Evolutionary conservation across 306 rosid genomes (phyloP).

Genomic region (Cucumis hystrix): DNA sequence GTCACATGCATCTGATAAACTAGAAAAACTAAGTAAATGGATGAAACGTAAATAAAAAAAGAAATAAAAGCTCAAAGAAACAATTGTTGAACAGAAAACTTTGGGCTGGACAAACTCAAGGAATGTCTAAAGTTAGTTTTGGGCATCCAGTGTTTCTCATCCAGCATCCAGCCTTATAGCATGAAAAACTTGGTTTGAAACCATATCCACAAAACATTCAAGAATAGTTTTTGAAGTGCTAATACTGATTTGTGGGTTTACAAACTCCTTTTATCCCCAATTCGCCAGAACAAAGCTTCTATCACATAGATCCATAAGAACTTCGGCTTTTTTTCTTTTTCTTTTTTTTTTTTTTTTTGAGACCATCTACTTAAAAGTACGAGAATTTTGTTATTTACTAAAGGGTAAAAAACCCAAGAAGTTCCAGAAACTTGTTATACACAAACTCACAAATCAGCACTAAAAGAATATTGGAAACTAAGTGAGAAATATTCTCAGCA

Average conservation of each 20-base stretch:
- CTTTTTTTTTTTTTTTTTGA: neutral
- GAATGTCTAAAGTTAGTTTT: neutral
- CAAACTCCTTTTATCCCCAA: neutral
- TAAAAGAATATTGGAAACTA: neutral
- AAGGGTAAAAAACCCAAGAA: neutral
- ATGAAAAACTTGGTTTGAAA: neutral
- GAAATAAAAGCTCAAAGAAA: neutral
- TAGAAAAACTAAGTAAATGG: neutral
- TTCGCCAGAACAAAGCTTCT: neutral
- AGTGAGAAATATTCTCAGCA: neutral
- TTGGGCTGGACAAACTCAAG: neutral
- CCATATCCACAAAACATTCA: neutral
- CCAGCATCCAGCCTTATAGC: neutral
- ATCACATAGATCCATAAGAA: neutral
- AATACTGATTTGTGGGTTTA: neutral
- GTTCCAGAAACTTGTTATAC: neutral
- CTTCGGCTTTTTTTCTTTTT: neutral
- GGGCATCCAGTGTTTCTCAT: neutral
- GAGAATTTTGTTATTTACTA: neutral
- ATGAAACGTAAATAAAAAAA: neutral
- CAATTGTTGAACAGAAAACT: neutral
- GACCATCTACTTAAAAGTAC: neutral
- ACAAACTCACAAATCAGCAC: neutral
- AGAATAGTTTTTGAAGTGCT: neutral
- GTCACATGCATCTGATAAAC: constrained; percentile 7